Percentiles rank a stretch among this genome's conserved stretches.
Evolutionary conservation across 1,139 yeast species (phyloP).

Genomic region (Taphrina wiesneri): DNA sequence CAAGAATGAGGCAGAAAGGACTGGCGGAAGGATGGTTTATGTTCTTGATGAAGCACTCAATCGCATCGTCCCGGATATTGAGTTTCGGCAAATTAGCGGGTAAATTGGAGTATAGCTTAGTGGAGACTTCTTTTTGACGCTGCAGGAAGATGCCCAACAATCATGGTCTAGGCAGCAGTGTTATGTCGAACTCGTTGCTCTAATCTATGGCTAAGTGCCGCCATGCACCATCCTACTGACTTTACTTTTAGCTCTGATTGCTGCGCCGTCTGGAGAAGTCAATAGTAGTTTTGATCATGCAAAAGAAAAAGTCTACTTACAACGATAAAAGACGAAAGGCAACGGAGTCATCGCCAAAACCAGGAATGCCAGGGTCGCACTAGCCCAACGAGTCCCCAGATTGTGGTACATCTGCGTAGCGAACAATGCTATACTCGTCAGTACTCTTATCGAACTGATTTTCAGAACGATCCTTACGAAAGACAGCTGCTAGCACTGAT

Average conservation of each 20-base stretch:
- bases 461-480: conserved; percentile 46
- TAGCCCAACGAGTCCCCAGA: conserved; percentile 79
- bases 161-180: no score
- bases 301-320: neutral
- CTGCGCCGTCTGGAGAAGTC: neutral
- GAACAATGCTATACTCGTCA: neutral
- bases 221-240: neutral
- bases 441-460: conserved; percentile 40
- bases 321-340: conserved; percentile 59
- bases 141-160: no score
- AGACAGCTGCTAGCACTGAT: conserved; percentile 48
- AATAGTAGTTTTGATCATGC: neutral
- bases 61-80: neutral
- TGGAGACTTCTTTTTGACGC: neutral
- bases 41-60: neutral
- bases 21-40: neutral
- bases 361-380: conserved; percentile 67
- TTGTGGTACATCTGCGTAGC: conserved; percentile 55
- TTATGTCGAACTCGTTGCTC: neutral
- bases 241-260: neutral
- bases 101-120: no score
- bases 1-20: neutral
- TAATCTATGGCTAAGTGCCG: neutral
- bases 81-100: neutral
- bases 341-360: conserved; percentile 63